Evolutionary conservation across 2,329 filamentous ascomycete species (phyloP), one percentile per base, ranked within the genome.

Genomic region (Trichoderma lentiforme): DNA sequence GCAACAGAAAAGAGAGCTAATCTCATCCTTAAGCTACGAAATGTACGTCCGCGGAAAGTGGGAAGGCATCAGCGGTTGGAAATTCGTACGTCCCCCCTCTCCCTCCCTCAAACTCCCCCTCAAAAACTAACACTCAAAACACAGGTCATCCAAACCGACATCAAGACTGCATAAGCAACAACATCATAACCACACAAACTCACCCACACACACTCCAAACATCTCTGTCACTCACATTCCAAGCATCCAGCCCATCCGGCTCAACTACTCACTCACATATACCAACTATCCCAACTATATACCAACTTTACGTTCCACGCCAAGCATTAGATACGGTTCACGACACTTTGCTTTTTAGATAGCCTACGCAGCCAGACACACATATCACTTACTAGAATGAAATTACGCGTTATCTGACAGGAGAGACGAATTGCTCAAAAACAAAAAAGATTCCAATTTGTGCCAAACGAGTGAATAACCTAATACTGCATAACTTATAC

Each of bases 1-100:
- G 9, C 18, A 67, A 58, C 39, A 8, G 21, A 21, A 21, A 21
- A 21, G 21, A 21, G 2, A 21, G n/a, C 66, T 69, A 69, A 69
- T 11, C 15, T 43, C 28, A 28, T 34, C 24, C 18, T 5, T 7
- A 1, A 70, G 67, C 47, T 70, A 62, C 21, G 67, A 70, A 30
- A 70, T 70, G 67, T 70, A 70, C 56, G 67, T 70, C 57, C 67
- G 67, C 56, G 67, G 67, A 24, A 70, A 70, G 43, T 70, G 67
- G 67, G 67, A 70, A 39, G 67, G 67, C 39, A 62, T 70, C 57
- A 62, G 67, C 36, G 67, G 67, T 18, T 70, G 67, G 67, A 70
- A 70, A 51, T 70, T 70, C 21, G 67, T 69, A 69, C 39, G 66
- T 62, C 18, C 3, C n/a, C 30, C 12, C 11, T 7, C 57, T 18